Conservation (phyloP, 2,329 filamentous ascomycete species). For the Helicocarpus griseus region DNA sequence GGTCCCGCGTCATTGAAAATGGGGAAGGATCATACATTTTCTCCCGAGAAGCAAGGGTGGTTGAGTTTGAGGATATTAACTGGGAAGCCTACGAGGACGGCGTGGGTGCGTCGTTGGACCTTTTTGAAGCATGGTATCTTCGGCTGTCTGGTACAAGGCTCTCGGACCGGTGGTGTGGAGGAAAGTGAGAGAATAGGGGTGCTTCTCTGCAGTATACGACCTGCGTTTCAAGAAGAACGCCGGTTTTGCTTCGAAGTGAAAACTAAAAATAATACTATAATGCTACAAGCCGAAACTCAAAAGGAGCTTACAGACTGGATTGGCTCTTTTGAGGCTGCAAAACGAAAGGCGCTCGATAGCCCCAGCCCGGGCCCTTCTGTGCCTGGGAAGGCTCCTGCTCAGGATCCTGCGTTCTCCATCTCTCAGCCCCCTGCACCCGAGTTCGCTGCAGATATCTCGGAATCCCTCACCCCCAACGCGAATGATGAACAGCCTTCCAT, state of each 20-base stretch:
- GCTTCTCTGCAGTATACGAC: constrained; percentile 82
- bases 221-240: constrained; percentile 82
- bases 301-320: constrained; percentile 90
- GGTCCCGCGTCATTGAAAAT: constrained; percentile 56
- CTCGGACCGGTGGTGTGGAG: constrained; percentile 71
- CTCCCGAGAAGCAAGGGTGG: constrained; percentile 85
- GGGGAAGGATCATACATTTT: constrained; percentile 31
- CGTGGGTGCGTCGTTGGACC: constrained; percentile 88
- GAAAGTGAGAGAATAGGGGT: constrained; percentile 96
- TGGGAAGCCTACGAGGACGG: constrained; percentile 81
- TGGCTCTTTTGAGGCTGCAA: constrained; percentile 83
- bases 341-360: constrained; percentile 80
- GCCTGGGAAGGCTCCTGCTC: constrained; percentile 34
- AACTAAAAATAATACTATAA: constrained; percentile 83
- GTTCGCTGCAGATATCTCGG: constrained; percentile 71
- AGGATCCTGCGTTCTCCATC: constrained; percentile 78
- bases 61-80: constrained; percentile 71
- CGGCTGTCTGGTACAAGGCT: constrained; percentile 79
- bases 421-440: constrained; percentile 80
- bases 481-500: constrained; percentile 44
- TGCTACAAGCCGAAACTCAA: constrained; percentile 90
- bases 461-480: constrained; percentile 49
- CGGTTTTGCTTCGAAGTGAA: constrained; percentile 98
- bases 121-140: constrained; percentile 95
- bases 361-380: constrained; percentile 43